phyloP scores from a whole-genome alignment of 1,139 yeast genomes.

The Blastobotrys raffinosifermentans region DNA sequence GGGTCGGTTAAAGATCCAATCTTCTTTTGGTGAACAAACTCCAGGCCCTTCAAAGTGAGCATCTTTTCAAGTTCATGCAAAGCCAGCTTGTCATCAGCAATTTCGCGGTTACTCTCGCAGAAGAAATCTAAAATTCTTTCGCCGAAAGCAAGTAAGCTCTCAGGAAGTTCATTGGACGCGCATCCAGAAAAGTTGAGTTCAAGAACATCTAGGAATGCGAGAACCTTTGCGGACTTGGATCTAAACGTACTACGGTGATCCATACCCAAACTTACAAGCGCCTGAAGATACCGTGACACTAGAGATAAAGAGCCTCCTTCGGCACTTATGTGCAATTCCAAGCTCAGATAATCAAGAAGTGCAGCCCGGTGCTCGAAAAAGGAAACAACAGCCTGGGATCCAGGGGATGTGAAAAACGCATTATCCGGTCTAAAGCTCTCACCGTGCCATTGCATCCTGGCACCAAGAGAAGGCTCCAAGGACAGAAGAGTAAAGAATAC shows the following conservation, averaged over 20 bases:
- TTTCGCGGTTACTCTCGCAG: conserved; percentile 10
- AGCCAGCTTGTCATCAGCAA: conserved; percentile 17
- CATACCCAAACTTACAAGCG: conserved; percentile 40
- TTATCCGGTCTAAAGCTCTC: conserved; percentile 34
- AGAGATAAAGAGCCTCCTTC: conserved; percentile 47
- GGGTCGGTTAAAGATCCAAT: conserved; percentile 19
- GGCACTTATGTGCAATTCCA: conserved; percentile 64
- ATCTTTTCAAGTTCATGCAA: conserved; percentile 20
- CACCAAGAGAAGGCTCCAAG: conserved; percentile 49
- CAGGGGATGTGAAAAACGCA: conserved; percentile 21
- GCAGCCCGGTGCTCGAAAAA: conserved; percentile 59
- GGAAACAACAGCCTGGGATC: conserved; percentile 51
- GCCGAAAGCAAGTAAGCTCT: conserved; percentile 9
- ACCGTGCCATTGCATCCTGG: conserved; percentile 48
- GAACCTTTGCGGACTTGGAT: conserved; percentile 51
- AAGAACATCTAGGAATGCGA: conserved; percentile 63
- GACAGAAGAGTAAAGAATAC: conserved; percentile 50
- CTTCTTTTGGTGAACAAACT: conserved; percentile 18
- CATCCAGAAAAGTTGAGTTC: conserved; percentile 43
- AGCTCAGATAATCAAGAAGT: conserved; percentile 60
- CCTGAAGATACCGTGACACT: conserved; percentile 47
- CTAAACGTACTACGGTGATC: conserved; percentile 9
- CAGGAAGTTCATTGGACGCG: not conserved
- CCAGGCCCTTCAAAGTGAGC: conserved; percentile 25
- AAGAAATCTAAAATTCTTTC: conserved; percentile 10